Evolutionary conservation across 257 asterid genomes (phyloP), one percentile per base, ranked within the genome.

Genomic region (Vinca minor): DNA sequence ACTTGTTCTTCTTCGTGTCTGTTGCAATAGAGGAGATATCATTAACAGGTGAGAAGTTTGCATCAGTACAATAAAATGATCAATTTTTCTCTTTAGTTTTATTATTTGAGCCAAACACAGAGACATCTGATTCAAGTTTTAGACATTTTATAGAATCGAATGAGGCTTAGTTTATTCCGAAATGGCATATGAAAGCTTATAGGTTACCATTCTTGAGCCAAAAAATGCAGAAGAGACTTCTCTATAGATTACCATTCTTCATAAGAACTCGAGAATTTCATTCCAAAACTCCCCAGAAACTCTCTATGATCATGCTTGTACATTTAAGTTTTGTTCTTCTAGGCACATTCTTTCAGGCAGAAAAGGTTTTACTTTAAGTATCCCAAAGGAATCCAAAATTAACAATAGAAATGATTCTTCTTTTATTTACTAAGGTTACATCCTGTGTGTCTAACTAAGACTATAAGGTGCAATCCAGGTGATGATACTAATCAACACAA

Each of bases 1-100:
- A 26, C 74, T 74, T 79, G 39, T 62, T 67, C 59, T 58, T 67
- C 68, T 38, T 6, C 6, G 38, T 34, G 38, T 71, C 87, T 80
- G 83, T 59, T 28, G 45, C 74, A 48, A 45, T 57, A 61, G n/a
- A n/a, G 68, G 34, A 28, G 11, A 28, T 28, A 28, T 10, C 53
- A 46, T n/a, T 3, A n/a, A 46, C n/a, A 46, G 53, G 25, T 44
- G 5, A 26, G 42, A 11, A 25, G 10, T 10, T 11, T 45, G 29
- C 31, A 18, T 32, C 26, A 3, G 12, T 8, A 8, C 5, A 62
- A 9, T 25, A 61, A 61, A 15, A 41, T 13, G 7, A 8, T 25
- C 0, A 17, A 26, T 34, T 34, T 34, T 34, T 34, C 38, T 7
- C 38, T 34, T 34, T n/a, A n/a, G 38, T 2, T 34, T 34, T 34